Conservation (phyloP, 2,329 filamentous ascomycete genomes). For the Cladophialophora carrionii region DNA sequence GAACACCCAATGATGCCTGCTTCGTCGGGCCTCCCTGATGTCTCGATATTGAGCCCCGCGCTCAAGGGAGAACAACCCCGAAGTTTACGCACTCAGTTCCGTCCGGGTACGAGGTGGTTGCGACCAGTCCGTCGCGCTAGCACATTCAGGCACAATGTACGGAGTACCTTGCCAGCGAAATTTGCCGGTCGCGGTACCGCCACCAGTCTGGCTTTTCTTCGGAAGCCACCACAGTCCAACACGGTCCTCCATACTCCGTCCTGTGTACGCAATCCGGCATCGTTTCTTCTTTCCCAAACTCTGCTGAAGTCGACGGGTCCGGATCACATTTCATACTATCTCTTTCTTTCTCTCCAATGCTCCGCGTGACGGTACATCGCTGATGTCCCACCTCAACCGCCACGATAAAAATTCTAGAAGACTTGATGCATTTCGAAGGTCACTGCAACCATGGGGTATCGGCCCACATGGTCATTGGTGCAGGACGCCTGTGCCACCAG, state of each 20-base stretch:
- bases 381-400: background rate
- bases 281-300: background rate
- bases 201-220: background rate
- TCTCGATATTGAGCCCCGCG: background rate
- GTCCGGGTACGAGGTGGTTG: background rate
- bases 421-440: background rate
- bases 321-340: background rate
- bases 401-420: constrained; percentile 10
- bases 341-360: background rate
- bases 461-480: background rate
- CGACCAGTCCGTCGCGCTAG: background rate
- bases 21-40: background rate
- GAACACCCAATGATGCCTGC: background rate
- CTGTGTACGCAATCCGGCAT: background rate
- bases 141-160: background rate
- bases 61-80: background rate
- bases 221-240: background rate
- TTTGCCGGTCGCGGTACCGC: background rate
- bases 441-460: constrained; percentile 8
- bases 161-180: background rate
- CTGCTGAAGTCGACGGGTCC: background rate
- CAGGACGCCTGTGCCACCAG: background rate
- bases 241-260: no score
- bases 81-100: background rate
- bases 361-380: constrained; percentile 6